Percentiles rank a stretch among this genome's conserved stretches.
phyloP scores from a whole-genome alignment of 2,329 filamentous ascomycete genomes.

The Talaromyces rugulosus region DNA sequence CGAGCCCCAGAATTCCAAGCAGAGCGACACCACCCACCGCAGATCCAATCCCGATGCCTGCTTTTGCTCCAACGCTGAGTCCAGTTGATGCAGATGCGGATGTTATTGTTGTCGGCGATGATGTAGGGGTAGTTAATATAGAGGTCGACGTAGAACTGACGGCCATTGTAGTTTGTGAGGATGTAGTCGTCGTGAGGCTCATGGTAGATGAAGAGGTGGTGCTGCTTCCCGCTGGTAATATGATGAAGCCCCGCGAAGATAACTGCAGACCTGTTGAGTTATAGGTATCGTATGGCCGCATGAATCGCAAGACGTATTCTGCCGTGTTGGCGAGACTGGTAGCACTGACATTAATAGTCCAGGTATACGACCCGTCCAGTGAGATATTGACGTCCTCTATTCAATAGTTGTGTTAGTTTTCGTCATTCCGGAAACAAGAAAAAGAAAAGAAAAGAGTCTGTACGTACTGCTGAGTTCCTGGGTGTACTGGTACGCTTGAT shows the following conservation, averaged over 20 bases:
- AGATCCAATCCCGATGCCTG: neutral
- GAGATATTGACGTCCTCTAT: conserved; percentile 1
- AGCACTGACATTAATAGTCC: conserved; percentile 5
- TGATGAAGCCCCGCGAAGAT: conserved; percentile 2
- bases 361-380: neutral
- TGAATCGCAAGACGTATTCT: conserved; percentile 10
- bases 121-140: neutral
- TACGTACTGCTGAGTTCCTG: conserved; percentile 3
- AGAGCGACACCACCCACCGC: neutral
- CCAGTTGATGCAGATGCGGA: neutral
- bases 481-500: conserved; percentile 4
- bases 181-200: neutral
- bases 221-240: neutral
- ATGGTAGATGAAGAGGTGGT: neutral
- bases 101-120: neutral
- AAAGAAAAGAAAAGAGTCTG: neutral
- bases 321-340: conserved; percentile 9
- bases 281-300: conserved; percentile 1
- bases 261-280: conserved; percentile 3
- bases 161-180: neutral
- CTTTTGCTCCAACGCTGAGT: neutral
- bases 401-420: neutral
- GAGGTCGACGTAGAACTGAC: neutral
- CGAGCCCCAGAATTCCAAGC: neutral
- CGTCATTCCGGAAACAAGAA: neutral